A percentile compares a stretch with the other conserved stretches of the same genome.
Conservation (phyloP, 176 grass and related monocot species). For the Oryza longistaminata region DNA sequence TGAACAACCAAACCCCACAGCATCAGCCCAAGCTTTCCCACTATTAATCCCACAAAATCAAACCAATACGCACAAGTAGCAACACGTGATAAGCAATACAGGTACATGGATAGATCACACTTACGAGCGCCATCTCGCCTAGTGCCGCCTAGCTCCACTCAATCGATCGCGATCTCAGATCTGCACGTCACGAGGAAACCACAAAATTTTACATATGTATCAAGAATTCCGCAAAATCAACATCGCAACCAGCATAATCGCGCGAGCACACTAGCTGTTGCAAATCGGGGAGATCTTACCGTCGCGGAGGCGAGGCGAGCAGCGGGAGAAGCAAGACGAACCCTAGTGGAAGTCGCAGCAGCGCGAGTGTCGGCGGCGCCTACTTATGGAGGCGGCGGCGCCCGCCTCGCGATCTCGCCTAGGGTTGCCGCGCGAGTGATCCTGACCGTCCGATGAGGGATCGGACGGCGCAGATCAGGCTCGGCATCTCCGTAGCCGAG, state of each 20-base stretch:
- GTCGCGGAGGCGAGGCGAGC: background rate
- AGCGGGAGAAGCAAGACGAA: background rate
- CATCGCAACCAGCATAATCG: too few relatives aligned
- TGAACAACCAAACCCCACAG: too few relatives aligned
- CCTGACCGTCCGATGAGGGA: background rate
- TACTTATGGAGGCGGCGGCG: background rate
- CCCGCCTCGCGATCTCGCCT: background rate
- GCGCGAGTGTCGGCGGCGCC: background rate
- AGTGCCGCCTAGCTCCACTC: constrained; percentile 5
- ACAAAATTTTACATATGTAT: background rate
- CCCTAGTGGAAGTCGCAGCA: background rate
- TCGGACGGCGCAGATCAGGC: background rate
- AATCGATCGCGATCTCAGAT: constrained; percentile 9
- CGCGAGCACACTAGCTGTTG: too few relatives aligned
- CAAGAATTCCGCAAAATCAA: background rate
- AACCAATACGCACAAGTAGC: too few relatives aligned
- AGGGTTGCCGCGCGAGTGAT: background rate
- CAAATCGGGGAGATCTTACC: background rate
- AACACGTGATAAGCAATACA: too few relatives aligned
- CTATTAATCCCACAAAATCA: too few relatives aligned
- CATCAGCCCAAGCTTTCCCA: too few relatives aligned
- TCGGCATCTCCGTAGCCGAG: too few relatives aligned
- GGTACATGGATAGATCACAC: background rate
- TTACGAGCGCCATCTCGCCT: constrained; percentile 41
- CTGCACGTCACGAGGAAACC: background rate